phyloP scores from a whole-genome alignment of 2,329 filamentous ascomycete species.

The Ophidiomyces ophidiicola region DNA sequence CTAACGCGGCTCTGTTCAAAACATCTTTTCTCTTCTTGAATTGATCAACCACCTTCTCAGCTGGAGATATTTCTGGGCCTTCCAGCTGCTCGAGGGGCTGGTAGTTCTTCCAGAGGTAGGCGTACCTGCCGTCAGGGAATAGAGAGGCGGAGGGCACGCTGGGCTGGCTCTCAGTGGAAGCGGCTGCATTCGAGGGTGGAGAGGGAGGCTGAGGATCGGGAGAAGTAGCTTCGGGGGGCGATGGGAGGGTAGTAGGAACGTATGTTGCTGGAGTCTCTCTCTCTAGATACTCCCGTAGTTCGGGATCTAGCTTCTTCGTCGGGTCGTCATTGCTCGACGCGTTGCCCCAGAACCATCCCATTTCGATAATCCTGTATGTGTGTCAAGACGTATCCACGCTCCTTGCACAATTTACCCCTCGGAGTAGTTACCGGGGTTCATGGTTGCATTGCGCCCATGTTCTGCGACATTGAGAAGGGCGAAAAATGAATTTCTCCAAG shows the following conservation, averaged over 20 bases:
- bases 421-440: too few species aligned
- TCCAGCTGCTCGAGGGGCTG: conserved; percentile 59
- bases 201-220: conserved; percentile 14
- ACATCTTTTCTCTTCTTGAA: conserved; percentile 71
- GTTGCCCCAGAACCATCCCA: conserved; percentile 54
- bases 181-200: conserved; percentile 9
- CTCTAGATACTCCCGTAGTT: conserved; percentile 71
- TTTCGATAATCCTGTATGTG: conserved; percentile 21
- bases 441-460: too few species aligned
- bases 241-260: conserved; percentile 24
- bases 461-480: neutral
- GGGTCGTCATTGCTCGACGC: conserved; percentile 45
- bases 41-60: conserved; percentile 68
- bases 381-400: neutral
- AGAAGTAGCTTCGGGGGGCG: conserved; percentile 14
- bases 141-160: conserved; percentile 42
- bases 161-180: conserved; percentile 22
- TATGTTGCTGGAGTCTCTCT: conserved; percentile 69
- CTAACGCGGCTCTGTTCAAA: conserved; percentile 70
- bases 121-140: conserved; percentile 60
- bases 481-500: conserved; percentile 2
- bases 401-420: too few species aligned
- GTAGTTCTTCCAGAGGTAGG: conserved; percentile 89
- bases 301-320: conserved; percentile 64
- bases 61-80: conserved; percentile 60